A percentile compares a stretch with the other conserved stretches of the same genome.
Conservation (phyloP, 2,329 filamentous ascomycete genomes). For the Neofusicoccum parvum region DNA sequence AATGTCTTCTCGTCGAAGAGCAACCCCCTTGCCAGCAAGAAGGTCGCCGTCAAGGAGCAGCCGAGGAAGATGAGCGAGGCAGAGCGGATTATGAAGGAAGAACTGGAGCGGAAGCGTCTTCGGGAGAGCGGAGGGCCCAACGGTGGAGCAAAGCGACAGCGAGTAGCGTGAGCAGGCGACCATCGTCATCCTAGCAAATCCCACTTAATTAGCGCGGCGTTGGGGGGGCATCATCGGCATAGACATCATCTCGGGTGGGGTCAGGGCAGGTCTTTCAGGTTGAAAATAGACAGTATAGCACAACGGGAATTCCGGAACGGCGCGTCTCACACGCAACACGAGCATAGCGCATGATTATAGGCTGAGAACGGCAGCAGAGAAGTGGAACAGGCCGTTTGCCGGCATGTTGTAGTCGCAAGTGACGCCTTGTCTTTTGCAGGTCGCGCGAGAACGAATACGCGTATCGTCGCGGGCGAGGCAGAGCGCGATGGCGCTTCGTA, state of each 20-base stretch:
- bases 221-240: neutral
- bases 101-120: conserved; percentile 43
- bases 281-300: neutral
- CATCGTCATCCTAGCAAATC: neutral
- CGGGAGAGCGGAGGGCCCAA: conserved; percentile 26
- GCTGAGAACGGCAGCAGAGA: neutral
- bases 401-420: neutral
- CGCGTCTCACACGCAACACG: neutral
- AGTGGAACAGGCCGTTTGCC: conserved; percentile 1
- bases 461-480: neutral
- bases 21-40: conserved; percentile 70
- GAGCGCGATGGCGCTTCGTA: neutral
- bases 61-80: conserved; percentile 86
- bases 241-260: neutral
- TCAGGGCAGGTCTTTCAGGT: neutral
- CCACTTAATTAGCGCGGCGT: conserved; percentile 10
- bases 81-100: conserved; percentile 81
- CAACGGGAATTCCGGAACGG: neutral
- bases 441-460: conserved; percentile 14
- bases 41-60: conserved; percentile 56
- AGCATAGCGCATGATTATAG: neutral
- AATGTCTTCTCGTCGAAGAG: conserved; percentile 66
- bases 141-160: conserved; percentile 15
- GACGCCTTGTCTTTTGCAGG: neutral
- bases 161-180: neutral